Evolutionary conservation across 495 filamentous ascomycete genomes (phyloP), one percentile per base, ranked within the genome.

Genomic region (Endocarpon pusillum): DNA sequence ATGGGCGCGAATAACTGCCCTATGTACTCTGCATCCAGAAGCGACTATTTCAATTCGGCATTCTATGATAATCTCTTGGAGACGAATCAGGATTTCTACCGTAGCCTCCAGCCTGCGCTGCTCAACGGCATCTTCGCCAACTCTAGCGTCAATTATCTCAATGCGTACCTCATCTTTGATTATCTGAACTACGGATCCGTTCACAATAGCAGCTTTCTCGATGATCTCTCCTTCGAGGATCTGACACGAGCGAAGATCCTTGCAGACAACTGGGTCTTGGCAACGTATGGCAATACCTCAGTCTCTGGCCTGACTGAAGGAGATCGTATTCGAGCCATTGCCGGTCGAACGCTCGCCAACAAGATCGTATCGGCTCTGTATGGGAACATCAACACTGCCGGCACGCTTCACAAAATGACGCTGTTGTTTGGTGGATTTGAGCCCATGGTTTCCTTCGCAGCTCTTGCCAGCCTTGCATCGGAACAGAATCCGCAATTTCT

Each of bases 391-490:
- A 38, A 53, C 3, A 38, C 40, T 9, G 47, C 47, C 5, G 61
- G 61, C 21, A 45, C 37, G 6, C 36, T 50, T 27, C 52, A 62
- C 29, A 75, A 70, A 40, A 52, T 84, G 53, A 66, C 57, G 15
- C 52, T 86, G 44, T 53, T 78, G 33, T 75, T 85, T 52, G 81
- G 81, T 32, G 61, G 66, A 19, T 76, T 78, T 41, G 76, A 69
- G 21, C 69, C 76, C 40, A 78, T 81, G 49, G 57, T 80, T 30
- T 71, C 77, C 6, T 78, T 87, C 52, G 78, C 84, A 47, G 79
- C 77, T 8, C 62, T 87, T 8, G 47, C 75, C 21, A 52, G 67
- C 29, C 62, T 87, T 25, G 59, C 67, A 3, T 50, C 46, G 1
- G 27, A 42, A 3, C 58, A 61, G 15, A 64, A 63, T 21, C 36